Base-by-base conservation (phyloP, 257 asterid genomes). In the Galeopsis tetrahit region DNA sequence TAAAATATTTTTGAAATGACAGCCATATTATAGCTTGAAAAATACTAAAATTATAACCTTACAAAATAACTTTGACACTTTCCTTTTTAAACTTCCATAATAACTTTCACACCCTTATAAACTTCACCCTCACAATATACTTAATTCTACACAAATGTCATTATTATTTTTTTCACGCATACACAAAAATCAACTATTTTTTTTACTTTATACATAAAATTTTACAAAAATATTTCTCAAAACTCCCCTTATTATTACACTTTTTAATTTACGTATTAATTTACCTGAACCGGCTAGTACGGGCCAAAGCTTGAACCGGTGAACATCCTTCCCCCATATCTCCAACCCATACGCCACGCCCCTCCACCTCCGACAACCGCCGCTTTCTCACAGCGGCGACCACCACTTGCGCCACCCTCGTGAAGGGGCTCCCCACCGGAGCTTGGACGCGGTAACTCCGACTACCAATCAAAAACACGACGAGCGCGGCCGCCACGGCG, bases 361-460 rank as follows among this genome's bases (percentile, higher is more conserved):
- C 81, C 69, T 65, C 76, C 36, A 40, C 49, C 73, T 71, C 73
- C 1, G 77, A 17, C 80, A 80, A 28, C 74, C 72, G 69, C 77
- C 87, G 75, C 73, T 89, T 87, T 78, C 82, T 76, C 6, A 52
- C 62, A 53, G 96, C 89, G 63, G 94, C 89, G 4, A 78, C 89
- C 56, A 84, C 76, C 79, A 87, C 94, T 21, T 89, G 94, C 34
- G 88, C 83, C 83, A 89, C 83, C 86, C 86, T 80, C 17, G 92
- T 85, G 68, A 87, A 84, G n/a, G 96, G 92, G 81, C 96, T 89
- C 56, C 90, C 91, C 7, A 85, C 80, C 42, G 94, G 85, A 15
- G 82, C 87, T 73, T 83, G 79, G 28, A 46, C 68, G 44, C 86
- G 75, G 66, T 89, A 89, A 1, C 67, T 62, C 77, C 84, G 4